Evolutionary conservation across 2,329 filamentous ascomycete genomes (phyloP).

Genomic region (Trichoderma atroviride): DNA sequence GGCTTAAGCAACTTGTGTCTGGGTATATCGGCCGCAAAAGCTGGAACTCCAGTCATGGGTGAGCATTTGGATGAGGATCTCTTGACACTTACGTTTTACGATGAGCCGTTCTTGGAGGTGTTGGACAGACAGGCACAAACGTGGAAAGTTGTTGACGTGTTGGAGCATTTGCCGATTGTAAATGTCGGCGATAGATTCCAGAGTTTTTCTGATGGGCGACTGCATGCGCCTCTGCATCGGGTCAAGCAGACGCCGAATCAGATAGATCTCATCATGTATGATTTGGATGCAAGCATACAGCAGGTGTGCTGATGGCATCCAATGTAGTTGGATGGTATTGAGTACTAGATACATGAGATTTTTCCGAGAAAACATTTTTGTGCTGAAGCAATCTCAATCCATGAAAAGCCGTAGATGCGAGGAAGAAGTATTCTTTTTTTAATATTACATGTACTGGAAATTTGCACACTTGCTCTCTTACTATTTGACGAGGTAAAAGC

Average conservation of each 20-base stretch:
- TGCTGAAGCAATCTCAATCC: neutral
- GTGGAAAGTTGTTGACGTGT: constrained; percentile 3
- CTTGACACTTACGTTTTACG: constrained; percentile 1
- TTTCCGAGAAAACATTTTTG: neutral
- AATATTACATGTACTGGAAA: neutral
- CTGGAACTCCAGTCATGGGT: neutral
- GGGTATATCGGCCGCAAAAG: constrained; percentile 7
- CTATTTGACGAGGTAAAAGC: neutral
- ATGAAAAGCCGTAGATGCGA: neutral
- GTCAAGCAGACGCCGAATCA: neutral
- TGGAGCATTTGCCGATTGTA: constrained; percentile 3
- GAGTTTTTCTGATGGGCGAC: neutral
- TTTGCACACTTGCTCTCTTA: neutral
- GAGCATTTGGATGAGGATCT: constrained; percentile 10
- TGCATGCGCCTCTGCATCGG: constrained; percentile 6
- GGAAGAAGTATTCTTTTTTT: neutral
- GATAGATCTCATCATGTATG: constrained; percentile 13
- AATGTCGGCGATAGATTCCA: constrained; percentile 8
- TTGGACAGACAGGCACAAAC: neutral
- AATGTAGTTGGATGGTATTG: neutral
- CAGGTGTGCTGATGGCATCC: constrained; percentile 1
- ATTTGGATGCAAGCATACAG: constrained; percentile 9
- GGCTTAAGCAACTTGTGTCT: constrained; percentile 8
- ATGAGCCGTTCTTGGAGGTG: constrained; percentile 1
- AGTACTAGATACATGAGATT: neutral